Evolutionary conservation across 345 rosid species (phyloP).

Genomic region (Rhizophora mangle): DNA sequence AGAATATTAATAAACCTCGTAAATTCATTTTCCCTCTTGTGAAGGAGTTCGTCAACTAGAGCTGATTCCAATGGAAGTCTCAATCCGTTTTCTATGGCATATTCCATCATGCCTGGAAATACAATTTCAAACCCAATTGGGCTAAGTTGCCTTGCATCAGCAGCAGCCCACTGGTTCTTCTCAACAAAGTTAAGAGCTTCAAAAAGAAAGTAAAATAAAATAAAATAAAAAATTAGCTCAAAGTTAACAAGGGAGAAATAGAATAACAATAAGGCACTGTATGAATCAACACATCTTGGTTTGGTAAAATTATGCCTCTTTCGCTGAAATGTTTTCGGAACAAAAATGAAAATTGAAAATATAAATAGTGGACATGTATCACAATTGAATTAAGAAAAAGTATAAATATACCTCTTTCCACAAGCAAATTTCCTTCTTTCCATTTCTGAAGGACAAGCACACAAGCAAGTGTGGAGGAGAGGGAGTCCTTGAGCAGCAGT

Average conservation of each 20-base stretch:
- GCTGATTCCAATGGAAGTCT: neutral
- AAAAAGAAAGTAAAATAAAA: no score
- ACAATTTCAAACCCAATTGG: conserved; percentile 10
- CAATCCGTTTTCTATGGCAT: neutral
- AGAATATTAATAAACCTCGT: neutral
- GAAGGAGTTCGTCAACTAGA: neutral
- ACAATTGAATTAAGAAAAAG: neutral
- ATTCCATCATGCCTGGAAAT: conserved; percentile 14
- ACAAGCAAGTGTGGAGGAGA: conserved; percentile 17
- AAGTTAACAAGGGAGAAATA: no score
- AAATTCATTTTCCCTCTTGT: neutral
- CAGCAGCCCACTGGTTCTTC: neutral
- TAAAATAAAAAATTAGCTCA: no score
- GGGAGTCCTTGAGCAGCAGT: conserved; percentile 7
- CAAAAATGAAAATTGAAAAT: neutral
- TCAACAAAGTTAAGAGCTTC: no score
- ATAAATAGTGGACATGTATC: neutral
- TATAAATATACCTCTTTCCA: conserved; percentile 1
- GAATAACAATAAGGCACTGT: no score
- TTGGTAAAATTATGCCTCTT: neutral
- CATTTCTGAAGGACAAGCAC: conserved; percentile 5
- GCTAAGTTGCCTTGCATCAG: neutral
- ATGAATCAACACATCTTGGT: neutral
- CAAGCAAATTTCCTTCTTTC: no score
- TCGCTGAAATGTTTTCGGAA: no score